A percentile compares a stretch with the other conserved stretches of the same genome.
Evolutionary conservation across 2,329 filamentous ascomycete genomes (phyloP).

Genomic region (Huntiella abstrusa): DNA sequence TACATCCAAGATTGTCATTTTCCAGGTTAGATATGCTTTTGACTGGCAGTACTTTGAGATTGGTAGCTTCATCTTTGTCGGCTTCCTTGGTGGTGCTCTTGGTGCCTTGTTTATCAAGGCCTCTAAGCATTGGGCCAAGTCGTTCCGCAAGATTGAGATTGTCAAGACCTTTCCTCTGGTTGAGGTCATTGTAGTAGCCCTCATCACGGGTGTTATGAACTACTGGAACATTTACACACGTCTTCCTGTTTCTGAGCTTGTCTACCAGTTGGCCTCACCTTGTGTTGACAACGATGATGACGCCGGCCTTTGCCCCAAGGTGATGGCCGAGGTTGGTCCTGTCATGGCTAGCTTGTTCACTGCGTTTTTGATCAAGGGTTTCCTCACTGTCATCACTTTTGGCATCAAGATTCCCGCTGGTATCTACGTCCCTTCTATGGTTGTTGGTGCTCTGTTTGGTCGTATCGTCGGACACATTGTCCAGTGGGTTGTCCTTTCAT

Average conservation of each 20-base stretch:
- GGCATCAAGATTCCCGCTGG: conserved; percentile 92
- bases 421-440: conserved; percentile 98
- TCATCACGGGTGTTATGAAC: conserved; percentile 65
- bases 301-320: conserved; percentile 54
- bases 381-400: conserved; percentile 79
- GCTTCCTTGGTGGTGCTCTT: conserved; percentile 62
- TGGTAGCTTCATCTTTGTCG: conserved; percentile 65
- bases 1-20: conserved; percentile 89
- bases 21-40: conserved; percentile 73
- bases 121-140: conserved; percentile 71
- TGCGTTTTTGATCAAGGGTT: conserved; percentile 77
- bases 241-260: conserved; percentile 71
- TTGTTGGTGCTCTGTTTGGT: conserved; percentile 82
- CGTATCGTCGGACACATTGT: conserved; percentile 71
- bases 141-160: conserved; percentile 59
- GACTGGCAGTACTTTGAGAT: conserved; percentile 96
- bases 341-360: conserved; percentile 53
- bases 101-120: conserved; percentile 96
- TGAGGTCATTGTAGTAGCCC: conserved; percentile 73
- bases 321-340: conserved; percentile 55
- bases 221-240: conserved; percentile 92
- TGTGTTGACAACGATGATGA: conserved; percentile 52
- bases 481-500: conserved; percentile 61
- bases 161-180: conserved; percentile 74
- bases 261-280: conserved; percentile 79